Percentiles rank a stretch among this genome's conserved stretches.
These are phyloP conservation scores for Ophiocordyceps polyrhachis-furcata DNA, from an alignment of 2,329 filamentous ascomycete genomes.

Conservation along the genomic window DNA sequence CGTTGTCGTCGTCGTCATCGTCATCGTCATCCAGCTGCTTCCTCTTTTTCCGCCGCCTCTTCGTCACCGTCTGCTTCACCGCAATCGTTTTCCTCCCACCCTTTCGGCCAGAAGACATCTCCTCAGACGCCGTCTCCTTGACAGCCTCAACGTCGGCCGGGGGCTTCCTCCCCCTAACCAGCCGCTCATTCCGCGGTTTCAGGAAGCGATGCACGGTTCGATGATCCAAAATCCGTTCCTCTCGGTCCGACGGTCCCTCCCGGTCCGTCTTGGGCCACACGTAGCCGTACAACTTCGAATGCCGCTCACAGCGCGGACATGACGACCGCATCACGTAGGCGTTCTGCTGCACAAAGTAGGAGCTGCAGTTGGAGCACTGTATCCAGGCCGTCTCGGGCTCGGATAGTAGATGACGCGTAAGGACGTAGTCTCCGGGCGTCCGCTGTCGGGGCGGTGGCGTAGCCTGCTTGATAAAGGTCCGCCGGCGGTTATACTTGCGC, in stretches of 20 bases:
- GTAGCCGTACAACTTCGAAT: slow-evolving; percentile 89
- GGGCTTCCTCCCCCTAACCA: slow-evolving; percentile 23
- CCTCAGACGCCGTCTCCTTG: not conserved
- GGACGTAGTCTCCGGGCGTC: slow-evolving; percentile 61
- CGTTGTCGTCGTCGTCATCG: not conserved
- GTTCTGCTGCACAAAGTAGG: slow-evolving; percentile 71
- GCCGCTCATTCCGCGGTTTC: slow-evolving; percentile 46
- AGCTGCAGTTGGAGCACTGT: slow-evolving; percentile 66
- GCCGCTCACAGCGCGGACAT: slow-evolving; percentile 84
- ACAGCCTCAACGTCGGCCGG: not conserved
- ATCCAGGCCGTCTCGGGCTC: slow-evolving; percentile 70
- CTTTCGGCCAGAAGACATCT: slow-evolving; percentile 1
- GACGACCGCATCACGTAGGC: slow-evolving; percentile 72
- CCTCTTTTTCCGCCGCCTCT: not conserved
- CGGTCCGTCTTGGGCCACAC: slow-evolving; percentile 90
- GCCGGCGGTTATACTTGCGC: slow-evolving; percentile 16
- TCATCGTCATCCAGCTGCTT: not conserved
- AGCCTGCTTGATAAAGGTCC: slow-evolving; percentile 15
- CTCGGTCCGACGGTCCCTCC: slow-evolving; percentile 53
- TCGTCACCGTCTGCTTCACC: not conserved
- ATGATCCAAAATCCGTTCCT: slow-evolving; percentile 61
- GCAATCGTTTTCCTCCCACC: not conserved
- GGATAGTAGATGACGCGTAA: slow-evolving; percentile 57
- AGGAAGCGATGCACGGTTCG: slow-evolving; percentile 76
- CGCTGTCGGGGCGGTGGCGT: slow-evolving; percentile 23